These are phyloP conservation scores for Plectranthus barbatus DNA, from an alignment of 257 asterid genomes.

Conservation along the genomic window DNA sequence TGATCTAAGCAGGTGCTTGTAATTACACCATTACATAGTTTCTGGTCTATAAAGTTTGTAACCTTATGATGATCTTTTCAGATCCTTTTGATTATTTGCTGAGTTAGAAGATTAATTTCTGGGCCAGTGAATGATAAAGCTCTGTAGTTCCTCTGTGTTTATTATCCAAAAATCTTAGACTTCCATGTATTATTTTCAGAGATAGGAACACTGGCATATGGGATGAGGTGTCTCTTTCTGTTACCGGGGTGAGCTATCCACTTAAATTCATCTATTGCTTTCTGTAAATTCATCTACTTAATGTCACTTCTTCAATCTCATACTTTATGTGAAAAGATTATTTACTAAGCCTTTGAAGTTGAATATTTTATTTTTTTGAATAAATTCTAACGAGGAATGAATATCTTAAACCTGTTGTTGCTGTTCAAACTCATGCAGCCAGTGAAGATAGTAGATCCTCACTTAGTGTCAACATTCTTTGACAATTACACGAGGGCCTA, in stretches of 20 bases:
- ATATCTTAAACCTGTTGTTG: neutral
- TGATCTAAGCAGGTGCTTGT: neutral
- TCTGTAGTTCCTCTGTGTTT: neutral
- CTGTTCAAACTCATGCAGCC: conserved; percentile 54
- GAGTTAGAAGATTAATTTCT: neutral
- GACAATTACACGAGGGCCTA: conserved; percentile 59
- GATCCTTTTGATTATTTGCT: conserved; percentile 7
- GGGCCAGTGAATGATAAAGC: neutral
- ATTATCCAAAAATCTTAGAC: conserved; percentile 3
- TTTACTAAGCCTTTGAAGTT: conserved; percentile 1
- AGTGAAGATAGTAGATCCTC: conserved; percentile 91
- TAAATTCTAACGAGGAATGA: neutral
- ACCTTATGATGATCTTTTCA: neutral
- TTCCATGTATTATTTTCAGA: conserved; percentile 37
- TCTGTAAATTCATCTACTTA: neutral
- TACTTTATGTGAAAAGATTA: conserved; percentile 4
- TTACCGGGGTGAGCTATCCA: conserved; percentile 74
- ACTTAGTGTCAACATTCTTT: conserved; percentile 79
- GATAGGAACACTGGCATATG: conserved; percentile 98
- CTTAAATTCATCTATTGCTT: conserved; percentile 8
- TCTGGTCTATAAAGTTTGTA: neutral
- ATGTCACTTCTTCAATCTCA: neutral
- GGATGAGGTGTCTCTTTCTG: conserved; percentile 89
- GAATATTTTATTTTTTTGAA: conserved; percentile 4
- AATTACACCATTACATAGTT: neutral